Base-by-base conservation (phyloP, 2,329 filamentous ascomycete genomes). In the Epichloe glyceriae region DNA sequence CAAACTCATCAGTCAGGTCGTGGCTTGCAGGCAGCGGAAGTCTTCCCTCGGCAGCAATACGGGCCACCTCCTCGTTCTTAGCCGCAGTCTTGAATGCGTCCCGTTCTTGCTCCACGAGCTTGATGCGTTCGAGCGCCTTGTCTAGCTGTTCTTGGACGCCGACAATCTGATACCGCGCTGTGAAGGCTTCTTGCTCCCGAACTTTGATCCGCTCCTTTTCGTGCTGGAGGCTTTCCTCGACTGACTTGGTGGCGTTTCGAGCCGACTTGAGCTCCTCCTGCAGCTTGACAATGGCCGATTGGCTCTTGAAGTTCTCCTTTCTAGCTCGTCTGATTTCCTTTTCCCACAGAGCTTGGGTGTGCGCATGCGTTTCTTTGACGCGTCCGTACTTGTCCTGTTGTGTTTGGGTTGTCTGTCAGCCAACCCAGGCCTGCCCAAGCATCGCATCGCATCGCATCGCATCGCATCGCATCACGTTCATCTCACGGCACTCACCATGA, bases 251-350 rank as follows among this genome's bases (percentile, higher is more conserved):
- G n/a, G 70, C 67, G 26, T 67, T 67, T 43, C 81, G 76, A 48
- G 77, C 70, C 0, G 78, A 69, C 62, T 87, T 87, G 55, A 86
- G 73, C 59, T 88, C 83, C 58, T 87, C 84, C 62, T 87, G 83
- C n/a, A 84, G 63, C 62, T 86, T 86, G 58, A 87, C 78, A 34
- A 83, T 74, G 11, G 71, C 67, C 3, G 83, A 86, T 57, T 86
- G 82, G n/a, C 79, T 76, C 61, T 86, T 87, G 73, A 86, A 87
- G 2, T 80, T 81, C 58, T 88, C 85, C 58, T 88, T 88, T 47
- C 82, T 73, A 10, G 79, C 75, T 51, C 80, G 74, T 50, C 83
- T 76, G 42, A 86, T 81, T 63, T 88, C 84, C 62, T 87, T 87
- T 59, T 88, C 84, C 77, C 83, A 87, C 10, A 85, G 66, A 19